Conservation (phyloP, 2,329 filamentous ascomycete genomes). For the Ophiostoma quercus region DNA sequence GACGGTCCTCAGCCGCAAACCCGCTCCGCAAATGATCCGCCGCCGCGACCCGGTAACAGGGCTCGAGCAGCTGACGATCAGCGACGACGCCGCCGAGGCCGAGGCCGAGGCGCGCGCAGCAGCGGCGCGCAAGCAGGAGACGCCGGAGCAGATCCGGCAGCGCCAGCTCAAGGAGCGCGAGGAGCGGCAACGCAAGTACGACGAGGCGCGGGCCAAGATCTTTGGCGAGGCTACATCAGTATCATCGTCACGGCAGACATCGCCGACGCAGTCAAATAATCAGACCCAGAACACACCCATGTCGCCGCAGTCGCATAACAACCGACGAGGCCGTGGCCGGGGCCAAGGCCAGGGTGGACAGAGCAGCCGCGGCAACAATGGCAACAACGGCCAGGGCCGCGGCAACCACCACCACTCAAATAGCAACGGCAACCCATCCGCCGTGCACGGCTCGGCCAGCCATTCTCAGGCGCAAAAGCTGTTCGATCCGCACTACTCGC, state of each 20-base stretch:
- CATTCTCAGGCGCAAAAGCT: background rate
- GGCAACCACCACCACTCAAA: conserved; percentile 10
- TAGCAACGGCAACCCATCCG: conserved; percentile 26
- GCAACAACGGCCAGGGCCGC: background rate
- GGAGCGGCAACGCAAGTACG: conserved; percentile 85
- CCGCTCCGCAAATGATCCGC: conserved; percentile 54
- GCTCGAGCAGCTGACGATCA: conserved; percentile 40
- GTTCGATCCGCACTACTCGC: conserved; percentile 10
- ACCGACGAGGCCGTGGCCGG: conserved; percentile 45
- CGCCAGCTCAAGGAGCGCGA: conserved; percentile 46
- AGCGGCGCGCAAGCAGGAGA: conserved; percentile 59
- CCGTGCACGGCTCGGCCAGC: conserved; percentile 18
- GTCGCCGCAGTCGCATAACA: conserved; percentile 31
- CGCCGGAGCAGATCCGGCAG: conserved; percentile 69
- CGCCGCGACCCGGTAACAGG: conserved; percentile 52
- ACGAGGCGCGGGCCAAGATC: conserved; percentile 80
- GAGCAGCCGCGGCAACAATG: conserved; percentile 2
- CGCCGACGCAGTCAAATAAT: conserved; percentile 10
- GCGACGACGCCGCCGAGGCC: conserved; percentile 58
- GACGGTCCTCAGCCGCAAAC: conserved; percentile 80
- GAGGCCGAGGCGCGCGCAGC: conserved; percentile 65
- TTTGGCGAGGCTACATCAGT: conserved; percentile 58
- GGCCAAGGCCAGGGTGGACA: conserved; percentile 33
- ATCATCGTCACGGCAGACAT: conserved; percentile 23
- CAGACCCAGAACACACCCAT: background rate